These are phyloP conservation scores for Citrus unshiu DNA, from an alignment of 345 rosid species.

Conservation along the genomic window DNA sequence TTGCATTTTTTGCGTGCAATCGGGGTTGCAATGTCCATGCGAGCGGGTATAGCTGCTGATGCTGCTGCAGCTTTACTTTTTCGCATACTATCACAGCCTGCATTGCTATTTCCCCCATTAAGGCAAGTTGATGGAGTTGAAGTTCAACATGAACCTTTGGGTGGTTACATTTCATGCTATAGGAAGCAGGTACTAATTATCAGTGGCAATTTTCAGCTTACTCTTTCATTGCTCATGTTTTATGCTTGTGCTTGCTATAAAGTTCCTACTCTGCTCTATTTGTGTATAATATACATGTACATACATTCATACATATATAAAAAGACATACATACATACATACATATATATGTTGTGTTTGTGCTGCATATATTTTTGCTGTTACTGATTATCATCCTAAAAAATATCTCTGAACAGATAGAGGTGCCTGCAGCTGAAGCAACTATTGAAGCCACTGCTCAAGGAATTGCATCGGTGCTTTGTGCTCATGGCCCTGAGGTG, in stretches of 20 bases:
- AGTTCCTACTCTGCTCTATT: neutral
- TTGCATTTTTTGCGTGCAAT: constrained; percentile 98
- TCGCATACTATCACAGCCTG: constrained; percentile 91
- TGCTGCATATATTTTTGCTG: neutral
- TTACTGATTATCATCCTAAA: constrained; percentile 19
- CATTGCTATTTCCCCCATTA: constrained; percentile 91
- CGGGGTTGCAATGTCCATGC: constrained; percentile 98
- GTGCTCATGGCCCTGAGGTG: constrained; percentile 99
- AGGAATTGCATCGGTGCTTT: constrained; percentile 99
- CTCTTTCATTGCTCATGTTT: neutral
- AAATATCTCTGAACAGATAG: constrained; percentile 53
- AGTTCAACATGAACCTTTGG: constrained; percentile 66
- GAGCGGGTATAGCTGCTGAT: constrained; percentile 97
- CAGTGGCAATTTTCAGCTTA: constrained; percentile 1
- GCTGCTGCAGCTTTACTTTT: constrained; percentile 98
- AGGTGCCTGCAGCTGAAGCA: constrained; percentile 95
- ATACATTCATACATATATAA: too few relatives aligned
- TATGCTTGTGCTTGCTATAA: constrained; percentile 1
- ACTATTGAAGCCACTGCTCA: constrained; percentile 99
- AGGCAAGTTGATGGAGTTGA: constrained; percentile 89
- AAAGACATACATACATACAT: too few relatives aligned
- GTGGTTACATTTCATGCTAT: constrained; percentile 74
- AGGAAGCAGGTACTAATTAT: constrained; percentile 65
- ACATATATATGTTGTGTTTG: too few relatives aligned
- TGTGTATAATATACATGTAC: neutral